Evolutionary conservation across 192 early-diverging fungal species (phyloP), one percentile per base, ranked within the genome.

Genomic region (Umbelopsis vinacea): DNA sequence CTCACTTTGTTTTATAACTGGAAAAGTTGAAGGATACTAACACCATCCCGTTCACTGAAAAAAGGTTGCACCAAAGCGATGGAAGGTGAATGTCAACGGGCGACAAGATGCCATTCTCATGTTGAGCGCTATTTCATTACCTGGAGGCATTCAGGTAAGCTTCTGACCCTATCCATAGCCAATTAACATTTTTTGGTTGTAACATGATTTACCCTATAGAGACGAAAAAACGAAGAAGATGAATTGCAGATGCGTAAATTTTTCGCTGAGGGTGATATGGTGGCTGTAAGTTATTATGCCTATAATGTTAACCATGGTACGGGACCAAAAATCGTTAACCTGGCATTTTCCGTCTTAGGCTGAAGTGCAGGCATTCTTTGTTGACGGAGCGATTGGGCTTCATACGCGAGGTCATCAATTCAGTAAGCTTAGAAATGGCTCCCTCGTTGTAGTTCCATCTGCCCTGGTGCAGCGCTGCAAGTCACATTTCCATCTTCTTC

Each of bases 171-270:
- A 26, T 0, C 6, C 3, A n/a, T 4, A 14, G 19, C 17, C 21
- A 2, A 17, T 69, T 15, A 40, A 37, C 0, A 33, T 73, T 21
- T 15, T 29, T 24, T 17, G 46, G 5, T 11, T 50, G 10, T 19
- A 17, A 9, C 22, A 15, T 53, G 43, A 2, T 38, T 67, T 37
- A 3, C 46, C 22, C 19, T 23, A 43, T 60, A 94, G 89, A 82
- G 96, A 73, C 87, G 96, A 81, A 96, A 98, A 86, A 92, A 90
- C 46, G 98, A 97, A 78, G 92, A 92, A 0, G 96, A 99, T 81
- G 95, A 99, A 79, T 85, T 98, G 71, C 93, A 96, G 77, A 99
- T 99, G 96, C 88, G 95, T 50, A 89, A 88, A 35, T 96, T 97
- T 71, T 95, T 98, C 80, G 81, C 92, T 17, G 98, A 99, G 54